Base-by-base conservation (phyloP, 805 yeast genomes). In the Naumovozyma baii region DNA sequence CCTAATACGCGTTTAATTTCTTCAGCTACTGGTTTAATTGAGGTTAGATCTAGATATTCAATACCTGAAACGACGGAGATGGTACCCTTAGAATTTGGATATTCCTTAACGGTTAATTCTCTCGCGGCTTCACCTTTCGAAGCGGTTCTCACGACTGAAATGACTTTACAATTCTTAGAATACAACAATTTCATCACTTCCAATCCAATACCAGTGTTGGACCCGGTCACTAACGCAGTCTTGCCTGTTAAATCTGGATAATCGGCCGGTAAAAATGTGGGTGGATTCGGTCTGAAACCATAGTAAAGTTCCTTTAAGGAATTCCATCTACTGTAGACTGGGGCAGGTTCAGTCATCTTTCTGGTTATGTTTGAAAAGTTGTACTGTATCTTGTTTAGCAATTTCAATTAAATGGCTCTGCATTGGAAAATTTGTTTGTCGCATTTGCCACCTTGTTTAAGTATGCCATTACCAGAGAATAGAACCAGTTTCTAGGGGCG, bases 171-270 rank as follows among this genome's bases (percentile, higher is more conserved):
- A 39, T 64, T 55, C 41, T 59, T 64, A 10, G 59, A 55, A 33
- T 59, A 49, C 9, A 59, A 39, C 19, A 51, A 33, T 31, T 48
- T 53, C 45, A 30, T 61, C 49, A 45, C 50, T 7, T 54, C 40
- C 10, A 39, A 50, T n/a, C 63, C 63, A 36, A 68, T 55, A 34
- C 72, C 72, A 7, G 67, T 48, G 36, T 61, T 65, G 18, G 59
- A 58, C 37, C 71, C 71, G 5, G 72, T 66, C 8, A 68, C 63
- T 18, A 64, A 43, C 13, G 66, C 66, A n/a, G 54, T 57, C 45
- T 62, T 65, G 5, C 60, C 66, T 2, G 61, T 52, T 34, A 67
- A 47, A 38, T 59, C 59, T 13, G 71, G 71, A 39, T 61, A 63
- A 18, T 56, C 49, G 1, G 50, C 45, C 13, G 63, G 63, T n/a